Conservation (phyloP, 1,139 yeast genomes). For the Tardiomyces depauwii region DNA sequence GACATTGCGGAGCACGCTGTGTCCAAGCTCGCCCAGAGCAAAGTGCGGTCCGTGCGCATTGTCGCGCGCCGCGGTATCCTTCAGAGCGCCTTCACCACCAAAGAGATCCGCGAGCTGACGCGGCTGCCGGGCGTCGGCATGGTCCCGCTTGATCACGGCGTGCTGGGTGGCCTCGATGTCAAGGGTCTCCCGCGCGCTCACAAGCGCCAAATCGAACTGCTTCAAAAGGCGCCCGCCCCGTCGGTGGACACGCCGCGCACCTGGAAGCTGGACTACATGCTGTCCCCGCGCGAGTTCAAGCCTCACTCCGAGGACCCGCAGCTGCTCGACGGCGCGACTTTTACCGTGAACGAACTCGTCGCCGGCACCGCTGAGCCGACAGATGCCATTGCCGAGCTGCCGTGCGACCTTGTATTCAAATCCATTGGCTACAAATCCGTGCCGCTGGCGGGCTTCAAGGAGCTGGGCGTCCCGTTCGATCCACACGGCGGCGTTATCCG, state of each 20-base stretch:
- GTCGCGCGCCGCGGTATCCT: constrained; percentile 77
- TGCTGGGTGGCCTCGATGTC: constrained; percentile 30
- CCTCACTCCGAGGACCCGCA: constrained; percentile 25
- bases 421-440: constrained; percentile 78
- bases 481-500: constrained; percentile 39
- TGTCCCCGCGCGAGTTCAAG: constrained; percentile 50
- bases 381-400: constrained; percentile 28
- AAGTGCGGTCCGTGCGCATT: constrained; percentile 52
- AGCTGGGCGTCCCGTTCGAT: constrained; percentile 45
- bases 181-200: constrained; percentile 47
- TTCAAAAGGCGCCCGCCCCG: constrained; percentile 35
- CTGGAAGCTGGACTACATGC: constrained; percentile 64
- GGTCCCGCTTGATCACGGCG: constrained; percentile 38
- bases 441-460: constrained; percentile 46
- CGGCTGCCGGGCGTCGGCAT: constrained; percentile 52
- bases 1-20: constrained; percentile 65
- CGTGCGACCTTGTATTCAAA: constrained; percentile 61
- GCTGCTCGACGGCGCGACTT: constrained; percentile 37
- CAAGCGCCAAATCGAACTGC: constrained; percentile 56
- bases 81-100: constrained; percentile 78
- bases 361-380: constrained; percentile 33
- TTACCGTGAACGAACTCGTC: constrained; percentile 32
- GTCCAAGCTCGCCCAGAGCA: constrained; percentile 37
- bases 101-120: constrained; percentile 78
- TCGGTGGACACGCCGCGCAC: constrained; percentile 22